Evolutionary conservation across 2,329 filamentous ascomycete species (phyloP).

Genomic region (Alternaria atra): DNA sequence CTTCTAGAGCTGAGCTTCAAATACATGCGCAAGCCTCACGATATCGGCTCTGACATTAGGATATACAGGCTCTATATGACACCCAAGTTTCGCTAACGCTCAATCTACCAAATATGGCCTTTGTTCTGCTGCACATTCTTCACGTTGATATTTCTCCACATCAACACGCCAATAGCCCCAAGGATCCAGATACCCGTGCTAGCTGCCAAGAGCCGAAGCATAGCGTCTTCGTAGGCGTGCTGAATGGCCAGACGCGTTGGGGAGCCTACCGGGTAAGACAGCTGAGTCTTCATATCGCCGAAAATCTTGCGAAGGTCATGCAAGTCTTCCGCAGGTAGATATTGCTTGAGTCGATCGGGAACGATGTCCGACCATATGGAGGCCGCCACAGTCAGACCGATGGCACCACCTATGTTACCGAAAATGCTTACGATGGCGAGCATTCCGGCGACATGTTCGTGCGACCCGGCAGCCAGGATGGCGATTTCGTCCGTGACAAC

Average conservation of each 20-base stretch:
- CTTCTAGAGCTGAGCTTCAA: no score
- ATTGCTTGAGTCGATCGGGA: constrained; percentile 13
- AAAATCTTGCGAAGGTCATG: constrained; percentile 55
- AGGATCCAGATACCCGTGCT: constrained; percentile 17
- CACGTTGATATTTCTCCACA: constrained; percentile 23
- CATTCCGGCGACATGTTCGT: constrained; percentile 58
- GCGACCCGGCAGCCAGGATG: constrained; percentile 41
- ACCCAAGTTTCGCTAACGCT: no score
- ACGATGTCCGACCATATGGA: constrained; percentile 66
- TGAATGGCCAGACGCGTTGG: constrained; percentile 54
- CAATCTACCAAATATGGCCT: constrained; percentile 6
- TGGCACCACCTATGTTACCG: constrained; percentile 61
- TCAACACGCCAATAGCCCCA: constrained; percentile 16
- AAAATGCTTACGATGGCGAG: constrained; percentile 63
- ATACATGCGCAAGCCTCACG: no score
- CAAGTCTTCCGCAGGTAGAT: constrained; percentile 54
- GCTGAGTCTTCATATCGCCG: constrained; percentile 61
- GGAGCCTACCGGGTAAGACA: constrained; percentile 60
- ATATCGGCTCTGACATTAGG: no score
- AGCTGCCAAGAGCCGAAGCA: constrained; percentile 18
- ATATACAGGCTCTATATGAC: no score
- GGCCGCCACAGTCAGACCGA: constrained; percentile 62
- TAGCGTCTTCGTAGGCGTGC: constrained; percentile 34
- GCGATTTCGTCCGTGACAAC: constrained; percentile 35
- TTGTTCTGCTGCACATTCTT: constrained; percentile 17